Evolutionary conservation across 495 filamentous ascomycete genomes (phyloP).

Genomic region (Penicillium waksmanii): DNA sequence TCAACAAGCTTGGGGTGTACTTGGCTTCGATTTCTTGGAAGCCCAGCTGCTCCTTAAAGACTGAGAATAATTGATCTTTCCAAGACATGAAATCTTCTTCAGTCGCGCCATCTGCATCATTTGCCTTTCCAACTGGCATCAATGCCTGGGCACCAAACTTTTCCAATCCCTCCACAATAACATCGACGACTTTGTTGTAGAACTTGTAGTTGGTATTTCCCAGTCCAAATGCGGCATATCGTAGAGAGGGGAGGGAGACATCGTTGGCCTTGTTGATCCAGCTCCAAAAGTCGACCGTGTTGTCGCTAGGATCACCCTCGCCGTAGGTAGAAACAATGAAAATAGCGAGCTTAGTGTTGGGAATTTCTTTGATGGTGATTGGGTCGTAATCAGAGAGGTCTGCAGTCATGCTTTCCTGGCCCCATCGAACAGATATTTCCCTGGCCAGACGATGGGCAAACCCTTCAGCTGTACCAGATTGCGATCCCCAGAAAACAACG

Average conservation of each 20-base stretch:
- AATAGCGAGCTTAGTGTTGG: slow-evolving; percentile 45
- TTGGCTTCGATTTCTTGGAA: slow-evolving; percentile 41
- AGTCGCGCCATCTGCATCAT: slow-evolving; percentile 52
- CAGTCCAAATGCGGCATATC: slow-evolving; percentile 50
- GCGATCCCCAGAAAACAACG: slow-evolving; percentile 60
- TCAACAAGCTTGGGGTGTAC: slow-evolving; percentile 46
- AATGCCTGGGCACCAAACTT: slow-evolving; percentile 42
- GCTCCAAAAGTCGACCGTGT: slow-evolving; percentile 50
- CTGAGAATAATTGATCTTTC: slow-evolving; percentile 47
- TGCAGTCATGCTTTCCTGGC: slow-evolving; percentile 44
- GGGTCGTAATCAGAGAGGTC: slow-evolving; percentile 57
- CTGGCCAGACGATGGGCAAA: slow-evolving; percentile 51
- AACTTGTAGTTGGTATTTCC: slow-evolving; percentile 58
- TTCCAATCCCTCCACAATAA: slow-evolving; percentile 40
- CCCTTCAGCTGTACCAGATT: slow-evolving; percentile 58
- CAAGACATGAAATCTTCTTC: slow-evolving; percentile 56
- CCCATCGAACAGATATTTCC: slow-evolving; percentile 49
- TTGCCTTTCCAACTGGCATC: slow-evolving; percentile 43
- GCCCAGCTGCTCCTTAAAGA: slow-evolving; percentile 40
- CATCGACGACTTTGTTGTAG: slow-evolving; percentile 53
- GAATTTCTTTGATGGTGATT: slow-evolving; percentile 41
- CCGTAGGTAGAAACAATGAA: slow-evolving; percentile 59
- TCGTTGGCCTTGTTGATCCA: slow-evolving; percentile 40
- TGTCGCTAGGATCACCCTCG: slow-evolving; percentile 59
- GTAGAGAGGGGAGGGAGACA: slow-evolving; percentile 35